These are phyloP conservation scores for Sporothrix dimorphospora DNA, from an alignment of 2,329 filamentous ascomycete species.

Conservation along the genomic window DNA sequence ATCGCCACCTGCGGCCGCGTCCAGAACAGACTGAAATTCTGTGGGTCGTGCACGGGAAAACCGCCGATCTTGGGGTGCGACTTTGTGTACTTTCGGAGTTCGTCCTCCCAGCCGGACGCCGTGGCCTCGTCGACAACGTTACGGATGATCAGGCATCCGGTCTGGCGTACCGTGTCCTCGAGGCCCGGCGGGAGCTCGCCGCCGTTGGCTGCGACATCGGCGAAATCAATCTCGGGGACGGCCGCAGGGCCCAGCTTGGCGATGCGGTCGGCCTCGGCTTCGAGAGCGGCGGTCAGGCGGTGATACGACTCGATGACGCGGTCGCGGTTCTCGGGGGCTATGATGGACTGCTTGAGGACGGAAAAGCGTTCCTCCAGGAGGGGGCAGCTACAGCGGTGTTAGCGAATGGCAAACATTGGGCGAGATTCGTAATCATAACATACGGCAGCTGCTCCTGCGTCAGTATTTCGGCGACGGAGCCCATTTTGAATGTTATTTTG, in stretches of 20 bases:
- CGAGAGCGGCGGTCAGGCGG: neutral
- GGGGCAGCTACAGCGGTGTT: neutral
- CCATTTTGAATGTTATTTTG: neutral
- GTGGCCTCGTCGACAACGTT: neutral
- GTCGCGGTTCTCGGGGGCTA: neutral
- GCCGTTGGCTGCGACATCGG: neutral
- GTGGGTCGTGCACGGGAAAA: constrained; percentile 42
- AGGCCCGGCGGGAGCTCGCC: neutral
- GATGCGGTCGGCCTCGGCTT: neutral
- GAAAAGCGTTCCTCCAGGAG: constrained; percentile 12
- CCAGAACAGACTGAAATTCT: constrained; percentile 79
- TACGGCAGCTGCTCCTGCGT: constrained; percentile 7
- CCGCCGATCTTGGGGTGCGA: neutral
- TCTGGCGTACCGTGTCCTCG: neutral
- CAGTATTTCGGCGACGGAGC: neutral
- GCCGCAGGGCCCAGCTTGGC: neutral
- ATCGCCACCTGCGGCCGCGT: constrained; percentile 68
- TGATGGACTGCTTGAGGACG: neutral
- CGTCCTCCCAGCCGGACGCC: neutral
- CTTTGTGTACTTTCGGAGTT: neutral
- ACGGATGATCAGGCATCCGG: neutral
- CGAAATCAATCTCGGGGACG: neutral
- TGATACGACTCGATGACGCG: constrained; percentile 4
- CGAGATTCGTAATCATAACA: no score
- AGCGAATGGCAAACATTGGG: neutral